Base-by-base conservation (phyloP, 192 early-diverging fungal genomes). In the Gaertneriomyces sp. region DNA sequence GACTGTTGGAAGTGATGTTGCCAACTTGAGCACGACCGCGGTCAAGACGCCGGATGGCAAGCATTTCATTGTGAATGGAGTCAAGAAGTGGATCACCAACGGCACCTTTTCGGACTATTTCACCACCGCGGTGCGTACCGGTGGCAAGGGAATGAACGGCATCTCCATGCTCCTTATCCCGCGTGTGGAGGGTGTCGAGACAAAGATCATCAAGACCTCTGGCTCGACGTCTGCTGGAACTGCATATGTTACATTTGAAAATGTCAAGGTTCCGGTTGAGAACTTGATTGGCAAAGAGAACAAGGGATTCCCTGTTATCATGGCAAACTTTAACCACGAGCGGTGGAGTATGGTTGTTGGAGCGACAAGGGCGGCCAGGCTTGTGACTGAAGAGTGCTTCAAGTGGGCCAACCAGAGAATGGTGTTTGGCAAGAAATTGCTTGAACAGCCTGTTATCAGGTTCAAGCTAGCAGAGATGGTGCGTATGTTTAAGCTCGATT, bases 291-390 rank as follows among this genome's bases (percentile, higher is more conserved):
- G 88, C 25, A 76, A 76, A 67, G 87, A 88, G 74, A 79, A 79
- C 19, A 56, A 78, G 45, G 88, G 88, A 42, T 87, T 89, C 75
- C 80, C 76, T 50, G 87, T 89, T 17, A 82, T 88, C 68, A 79
- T 88, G 76, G 78, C 65, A 62, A 89, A 89, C 74, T 89, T 89
- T 68, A 89, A 89, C 74, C 87, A 89, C 56, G 86, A 89, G 49
- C 76, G 85, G 39, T 88, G 86, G 85, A 67, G 68, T 41, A 87
- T 87, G 59, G 60, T 72, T 39, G 72, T 71, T 40, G 74, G 74
- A 45, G 73, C 60, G 12, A 68, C 79, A n/a, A 58, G 69, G 50
- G 76, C 59, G 14, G 61, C 77, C 46, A 73, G 86, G 45, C 42
- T 61, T 6, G 73, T 88, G 7, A 63, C 84, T 40, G 84, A 84